Evolutionary conservation across 257 asterid species (phyloP).

Genomic region (Solanum ossicruentum): DNA sequence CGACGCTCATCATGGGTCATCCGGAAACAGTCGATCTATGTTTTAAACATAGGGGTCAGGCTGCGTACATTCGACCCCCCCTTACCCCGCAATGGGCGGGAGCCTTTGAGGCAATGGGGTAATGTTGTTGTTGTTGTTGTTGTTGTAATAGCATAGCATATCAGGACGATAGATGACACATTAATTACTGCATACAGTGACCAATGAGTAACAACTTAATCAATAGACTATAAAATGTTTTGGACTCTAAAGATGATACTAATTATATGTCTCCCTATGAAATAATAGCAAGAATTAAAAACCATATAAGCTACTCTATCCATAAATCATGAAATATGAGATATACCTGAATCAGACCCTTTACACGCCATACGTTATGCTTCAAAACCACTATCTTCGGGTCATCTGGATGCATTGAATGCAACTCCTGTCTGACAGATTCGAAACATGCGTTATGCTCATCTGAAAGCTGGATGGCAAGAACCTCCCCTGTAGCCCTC

Average conservation of each 20-base stretch:
- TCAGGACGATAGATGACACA: not conserved
- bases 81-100: no score
- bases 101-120: no score
- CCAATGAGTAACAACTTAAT: not conserved
- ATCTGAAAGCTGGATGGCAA: constrained; percentile 31
- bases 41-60: no score
- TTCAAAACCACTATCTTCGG: constrained; percentile 32
- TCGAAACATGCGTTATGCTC: constrained; percentile 41
- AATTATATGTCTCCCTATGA: not conserved
- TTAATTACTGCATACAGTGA: not conserved
- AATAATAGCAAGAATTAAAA: not conserved
- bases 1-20: no score
- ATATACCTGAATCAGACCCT: constrained; percentile 40
- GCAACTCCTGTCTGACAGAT: constrained; percentile 35
- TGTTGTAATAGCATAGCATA: not conserved
- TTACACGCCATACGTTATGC: constrained; percentile 45
- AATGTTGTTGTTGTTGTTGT: no score
- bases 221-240: not conserved
- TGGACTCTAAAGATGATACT: not conserved
- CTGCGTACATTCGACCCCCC: no score
- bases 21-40: no score
- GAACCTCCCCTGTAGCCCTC: constrained; percentile 35
- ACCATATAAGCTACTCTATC: not conserved
- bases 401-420: constrained; percentile 41
- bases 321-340: not conserved